Evolutionary conservation across 1,284 basidiomycete species (phyloP).

Genomic region (Ustilago tritici): DNA sequence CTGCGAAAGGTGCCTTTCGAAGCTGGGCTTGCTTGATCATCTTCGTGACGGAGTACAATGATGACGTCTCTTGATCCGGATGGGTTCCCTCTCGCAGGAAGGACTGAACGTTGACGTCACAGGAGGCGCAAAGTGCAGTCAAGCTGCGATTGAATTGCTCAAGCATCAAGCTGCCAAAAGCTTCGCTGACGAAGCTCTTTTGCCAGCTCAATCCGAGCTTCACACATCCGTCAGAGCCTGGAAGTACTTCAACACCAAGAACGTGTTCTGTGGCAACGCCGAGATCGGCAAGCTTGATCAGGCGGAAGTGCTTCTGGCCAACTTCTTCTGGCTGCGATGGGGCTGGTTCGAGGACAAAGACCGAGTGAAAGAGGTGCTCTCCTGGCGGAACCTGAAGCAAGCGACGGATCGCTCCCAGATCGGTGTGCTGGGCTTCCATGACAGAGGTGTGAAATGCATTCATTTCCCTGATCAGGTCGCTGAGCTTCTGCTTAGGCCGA

Average conservation of each 20-base stretch:
- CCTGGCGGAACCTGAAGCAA: slow-evolving; percentile 55
- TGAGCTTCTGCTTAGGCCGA: slow-evolving; percentile 18
- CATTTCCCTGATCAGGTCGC: slow-evolving; percentile 42
- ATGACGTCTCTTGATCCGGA: neutral
- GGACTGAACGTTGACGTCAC: slow-evolving; percentile 10
- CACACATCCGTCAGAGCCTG: slow-evolving; percentile 36
- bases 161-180: slow-evolving; percentile 49
- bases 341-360: slow-evolving; percentile 67
- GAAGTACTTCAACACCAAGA: slow-evolving; percentile 60
- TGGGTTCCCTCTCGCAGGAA: slow-evolving; percentile 9
- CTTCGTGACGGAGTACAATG: slow-evolving; percentile 20
- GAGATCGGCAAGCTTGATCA: slow-evolving; percentile 44
- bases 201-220: slow-evolving; percentile 54
- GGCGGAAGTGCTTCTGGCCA: slow-evolving; percentile 18
- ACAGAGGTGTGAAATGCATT: slow-evolving; percentile 51
- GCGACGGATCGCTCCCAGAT: slow-evolving; percentile 58
- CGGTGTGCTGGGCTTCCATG: slow-evolving; percentile 50
- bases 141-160: slow-evolving; percentile 53
- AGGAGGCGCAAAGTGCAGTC: slow-evolving; percentile 27
- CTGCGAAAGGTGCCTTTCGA: neutral
- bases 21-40: neutral
- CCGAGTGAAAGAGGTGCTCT: slow-evolving; percentile 62
- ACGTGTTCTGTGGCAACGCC: slow-evolving; percentile 64
- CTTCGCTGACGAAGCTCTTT: slow-evolving; percentile 34
- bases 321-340: slow-evolving; percentile 5